Percentiles rank a stretch among this genome's conserved stretches.
phyloP scores from a whole-genome alignment of 2,329 filamentous ascomycete species.

The Fragosphaeria purpurea region DNA sequence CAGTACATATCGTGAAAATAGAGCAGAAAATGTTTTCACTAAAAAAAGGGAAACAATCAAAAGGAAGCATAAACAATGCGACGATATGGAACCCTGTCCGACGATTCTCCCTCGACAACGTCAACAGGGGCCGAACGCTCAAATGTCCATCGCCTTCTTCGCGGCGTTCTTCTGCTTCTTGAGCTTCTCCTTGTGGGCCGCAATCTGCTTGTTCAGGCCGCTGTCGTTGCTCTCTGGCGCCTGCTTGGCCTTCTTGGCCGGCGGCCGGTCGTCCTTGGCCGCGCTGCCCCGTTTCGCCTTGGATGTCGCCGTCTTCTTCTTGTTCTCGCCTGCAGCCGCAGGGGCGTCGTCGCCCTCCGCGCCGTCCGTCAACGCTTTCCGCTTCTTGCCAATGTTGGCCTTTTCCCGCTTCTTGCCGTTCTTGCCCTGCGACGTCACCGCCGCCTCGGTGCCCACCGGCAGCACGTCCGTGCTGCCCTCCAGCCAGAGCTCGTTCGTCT shows the following conservation, averaged over 20 bases:
- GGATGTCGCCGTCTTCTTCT: slow-evolving; percentile 34
- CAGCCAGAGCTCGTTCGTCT: slow-evolving; percentile 82
- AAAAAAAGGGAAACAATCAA: background rate
- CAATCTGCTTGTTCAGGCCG: slow-evolving; percentile 47
- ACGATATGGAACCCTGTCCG: background rate
- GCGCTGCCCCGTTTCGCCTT: slow-evolving; percentile 48
- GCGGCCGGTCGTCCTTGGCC: slow-evolving; percentile 34
- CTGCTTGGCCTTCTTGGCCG: slow-evolving; percentile 32
- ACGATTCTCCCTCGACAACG: too few relatives aligned
- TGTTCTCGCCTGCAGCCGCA: slow-evolving; percentile 10
- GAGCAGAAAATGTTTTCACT: background rate
- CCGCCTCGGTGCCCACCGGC: slow-evolving; percentile 38
- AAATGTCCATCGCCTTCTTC: slow-evolving; percentile 23
- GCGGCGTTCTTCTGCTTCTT: slow-evolving; percentile 50
- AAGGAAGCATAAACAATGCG: background rate
- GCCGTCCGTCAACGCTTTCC: slow-evolving; percentile 36
- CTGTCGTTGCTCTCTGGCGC: slow-evolving; percentile 37
- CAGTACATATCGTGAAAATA: background rate
- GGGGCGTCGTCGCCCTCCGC: slow-evolving; percentile 6
- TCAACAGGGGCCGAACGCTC: too few relatives aligned
- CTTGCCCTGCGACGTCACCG: slow-evolving; percentile 30
- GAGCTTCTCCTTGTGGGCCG: slow-evolving; percentile 46
- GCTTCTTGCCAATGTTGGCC: slow-evolving; percentile 56
- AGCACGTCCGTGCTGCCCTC: slow-evolving; percentile 66
- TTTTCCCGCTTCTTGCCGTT: slow-evolving; percentile 29